Evolutionary conservation across 345 rosid species (phyloP), one percentile per base, ranked within the genome.

Genomic region (Rubroshorea leprosula): DNA sequence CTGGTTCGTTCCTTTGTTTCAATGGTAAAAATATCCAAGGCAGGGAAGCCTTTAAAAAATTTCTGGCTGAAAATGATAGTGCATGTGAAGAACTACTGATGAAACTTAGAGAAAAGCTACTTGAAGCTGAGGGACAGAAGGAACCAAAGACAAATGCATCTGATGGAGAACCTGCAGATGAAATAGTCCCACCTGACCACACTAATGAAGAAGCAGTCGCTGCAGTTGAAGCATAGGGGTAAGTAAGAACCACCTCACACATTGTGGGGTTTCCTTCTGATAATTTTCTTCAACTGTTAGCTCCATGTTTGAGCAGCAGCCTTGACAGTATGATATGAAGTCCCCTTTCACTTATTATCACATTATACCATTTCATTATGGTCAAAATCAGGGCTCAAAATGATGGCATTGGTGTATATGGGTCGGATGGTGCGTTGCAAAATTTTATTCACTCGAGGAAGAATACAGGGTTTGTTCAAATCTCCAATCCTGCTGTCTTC

Each of bases 41-140:
- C n/a, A 85, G 77, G 83, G 99, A 90, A 23, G 84, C 86, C 25
- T 51, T 94, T 16, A 90, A 76, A 77, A 60, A n/a, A 26, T 90
- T 69, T 48, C 67, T 94, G 31, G 66, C 58, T 51, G 72, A 69
- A 41, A 81, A 94, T 29, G 79, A 73, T 48, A 56, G 57, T 1
- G 68, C 54, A 12, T 64, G 73, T 4, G 95, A 87, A 70, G 97
- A 84, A 57, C 90, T 94, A 16, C 62, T 53, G 67, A 57, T 6
- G 41, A 83, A 72, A 72, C 83, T 94, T 16, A 81, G 70, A 71
- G 93, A 85, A 54, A 83, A 82, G 81, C 75, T 90, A 14, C 54
- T 70, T 5, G 74, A 24, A n/a, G 31, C 21, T 2, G 80, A 35
- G 41, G 41, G 12, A 35, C 12, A 62, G 47, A 66, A 68, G 2